These are phyloP conservation scores for Sisymbrium irio DNA, from an alignment of 345 rosid species.

Conservation along the genomic window DNA sequence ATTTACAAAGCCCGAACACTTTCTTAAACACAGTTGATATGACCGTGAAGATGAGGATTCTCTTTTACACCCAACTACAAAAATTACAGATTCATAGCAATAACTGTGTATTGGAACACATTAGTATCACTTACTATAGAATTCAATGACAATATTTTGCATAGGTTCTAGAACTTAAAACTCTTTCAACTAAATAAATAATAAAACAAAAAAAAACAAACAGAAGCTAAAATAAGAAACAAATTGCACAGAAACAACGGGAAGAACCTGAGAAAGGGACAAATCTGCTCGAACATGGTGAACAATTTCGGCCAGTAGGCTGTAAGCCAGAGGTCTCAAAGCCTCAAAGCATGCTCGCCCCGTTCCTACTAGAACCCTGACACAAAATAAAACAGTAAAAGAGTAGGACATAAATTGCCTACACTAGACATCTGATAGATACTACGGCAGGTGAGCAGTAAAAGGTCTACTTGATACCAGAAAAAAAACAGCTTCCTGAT, in stretches of 20 bases:
- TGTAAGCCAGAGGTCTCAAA: constrained; percentile 95
- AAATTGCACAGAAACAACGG: too few species aligned
- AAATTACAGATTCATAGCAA: constrained; percentile 13
- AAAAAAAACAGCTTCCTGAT: constrained; percentile 11
- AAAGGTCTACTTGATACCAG: neutral
- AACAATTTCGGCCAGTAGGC: constrained; percentile 95
- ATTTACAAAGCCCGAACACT: neutral
- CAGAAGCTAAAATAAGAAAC: neutral
- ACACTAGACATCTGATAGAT: neutral
- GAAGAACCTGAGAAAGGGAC: constrained; percentile 66
- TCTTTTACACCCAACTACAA: constrained; percentile 1
- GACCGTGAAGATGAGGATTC: neutral
- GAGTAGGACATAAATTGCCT: too few species aligned
- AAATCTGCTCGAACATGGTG: constrained; percentile 96
- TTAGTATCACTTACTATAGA: constrained; percentile 7
- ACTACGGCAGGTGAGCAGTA: neutral
- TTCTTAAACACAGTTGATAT: constrained; percentile 4
- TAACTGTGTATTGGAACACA: constrained; percentile 9
- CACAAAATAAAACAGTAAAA: too few species aligned
- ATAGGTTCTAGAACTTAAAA: neutral
- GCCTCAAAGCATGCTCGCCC: constrained; percentile 97
- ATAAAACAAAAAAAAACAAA: neutral
- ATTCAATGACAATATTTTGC: neutral
- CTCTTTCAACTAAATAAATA: neutral
- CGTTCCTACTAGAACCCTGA: constrained; percentile 93